These are phyloP conservation scores for Cruciata laevipes DNA, from an alignment of 257 asterid genomes.

Conservation along the genomic window DNA sequence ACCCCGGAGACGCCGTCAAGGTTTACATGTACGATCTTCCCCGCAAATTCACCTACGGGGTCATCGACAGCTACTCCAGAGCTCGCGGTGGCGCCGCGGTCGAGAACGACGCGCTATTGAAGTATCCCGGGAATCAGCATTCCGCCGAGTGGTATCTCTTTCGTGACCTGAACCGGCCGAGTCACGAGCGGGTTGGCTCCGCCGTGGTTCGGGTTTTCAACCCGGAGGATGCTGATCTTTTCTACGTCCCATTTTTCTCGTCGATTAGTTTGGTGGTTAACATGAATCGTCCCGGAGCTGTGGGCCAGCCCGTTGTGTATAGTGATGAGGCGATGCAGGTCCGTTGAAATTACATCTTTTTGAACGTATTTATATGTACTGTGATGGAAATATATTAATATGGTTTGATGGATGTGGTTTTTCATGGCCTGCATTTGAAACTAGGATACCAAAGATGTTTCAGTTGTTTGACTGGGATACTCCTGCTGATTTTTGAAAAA, in stretches of 20 bases:
- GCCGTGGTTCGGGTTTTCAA: constrained; percentile 44
- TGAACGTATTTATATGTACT: not conserved
- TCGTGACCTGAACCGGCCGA: constrained; percentile 51
- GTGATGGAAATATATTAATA: not conserved
- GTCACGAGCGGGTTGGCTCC: constrained; percentile 39
- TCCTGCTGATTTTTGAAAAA: not conserved
- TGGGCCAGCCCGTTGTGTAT: constrained; percentile 30
- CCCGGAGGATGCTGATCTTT: constrained; percentile 83
- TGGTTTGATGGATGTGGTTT: not conserved
- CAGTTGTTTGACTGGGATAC: not conserved
- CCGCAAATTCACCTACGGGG: constrained; percentile 78
- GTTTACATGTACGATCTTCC: constrained; percentile 80
- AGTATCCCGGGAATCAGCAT: constrained; percentile 96
- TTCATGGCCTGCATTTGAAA: not conserved
- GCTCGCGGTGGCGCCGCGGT: constrained; percentile 47
- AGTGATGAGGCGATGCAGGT: constrained; percentile 93
- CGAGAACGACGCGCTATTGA: constrained; percentile 43
- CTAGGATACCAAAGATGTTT: too few species aligned
- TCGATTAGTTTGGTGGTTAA: constrained; percentile 85
- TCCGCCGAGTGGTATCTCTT: constrained; percentile 92
- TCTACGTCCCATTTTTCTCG: constrained; percentile 87
- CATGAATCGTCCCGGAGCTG: constrained; percentile 47
- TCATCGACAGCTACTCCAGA: constrained; percentile 74
- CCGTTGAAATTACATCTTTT: not conserved
- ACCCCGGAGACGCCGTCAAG: constrained; percentile 24